Evolutionary conservation across 345 rosid species (phyloP).

Genomic region (Dipteronia sinensis): DNA sequence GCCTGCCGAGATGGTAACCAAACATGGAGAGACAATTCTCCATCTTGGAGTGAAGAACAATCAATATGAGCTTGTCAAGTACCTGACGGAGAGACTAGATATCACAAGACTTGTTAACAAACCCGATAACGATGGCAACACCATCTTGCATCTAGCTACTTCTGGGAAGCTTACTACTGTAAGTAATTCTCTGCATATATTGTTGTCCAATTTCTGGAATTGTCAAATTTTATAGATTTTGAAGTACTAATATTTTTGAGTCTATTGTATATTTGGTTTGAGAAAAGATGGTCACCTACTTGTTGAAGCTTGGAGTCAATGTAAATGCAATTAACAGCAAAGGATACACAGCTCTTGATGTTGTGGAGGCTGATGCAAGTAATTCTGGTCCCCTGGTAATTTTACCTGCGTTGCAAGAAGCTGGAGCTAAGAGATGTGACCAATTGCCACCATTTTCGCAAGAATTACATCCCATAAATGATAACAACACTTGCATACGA

Average conservation of each 20-base stretch:
- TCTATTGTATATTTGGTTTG: neutral
- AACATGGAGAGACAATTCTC: conserved; percentile 48
- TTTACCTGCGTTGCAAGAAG: conserved; percentile 42
- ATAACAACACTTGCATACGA: neutral
- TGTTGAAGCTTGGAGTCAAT: conserved; percentile 38
- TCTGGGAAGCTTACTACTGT: conserved; percentile 42
- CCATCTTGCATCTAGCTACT: conserved; percentile 55
- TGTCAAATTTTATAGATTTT: neutral
- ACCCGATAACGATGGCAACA: conserved; percentile 51
- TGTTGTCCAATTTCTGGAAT: no score
- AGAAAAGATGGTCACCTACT: conserved; percentile 38
- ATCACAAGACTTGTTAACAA: conserved; percentile 31
- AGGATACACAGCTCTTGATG: conserved; percentile 48
- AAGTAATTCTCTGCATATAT: conserved; percentile 13
- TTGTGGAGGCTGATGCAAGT: conserved; percentile 40
- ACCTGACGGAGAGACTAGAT: conserved; percentile 37
- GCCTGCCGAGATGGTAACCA: conserved; percentile 35
- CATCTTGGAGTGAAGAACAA: conserved; percentile 53
- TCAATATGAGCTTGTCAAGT: conserved; percentile 45
- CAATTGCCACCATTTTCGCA: conserved; percentile 42
- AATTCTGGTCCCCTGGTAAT: conserved; percentile 41
- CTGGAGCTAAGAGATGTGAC: conserved; percentile 44
- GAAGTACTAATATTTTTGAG: neutral
- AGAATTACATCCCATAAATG: conserved; percentile 23
- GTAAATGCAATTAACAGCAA: conserved; percentile 46